These are phyloP conservation scores for Iris pallida DNA, from an alignment of 116 monocot species.

Conservation along the genomic window DNA sequence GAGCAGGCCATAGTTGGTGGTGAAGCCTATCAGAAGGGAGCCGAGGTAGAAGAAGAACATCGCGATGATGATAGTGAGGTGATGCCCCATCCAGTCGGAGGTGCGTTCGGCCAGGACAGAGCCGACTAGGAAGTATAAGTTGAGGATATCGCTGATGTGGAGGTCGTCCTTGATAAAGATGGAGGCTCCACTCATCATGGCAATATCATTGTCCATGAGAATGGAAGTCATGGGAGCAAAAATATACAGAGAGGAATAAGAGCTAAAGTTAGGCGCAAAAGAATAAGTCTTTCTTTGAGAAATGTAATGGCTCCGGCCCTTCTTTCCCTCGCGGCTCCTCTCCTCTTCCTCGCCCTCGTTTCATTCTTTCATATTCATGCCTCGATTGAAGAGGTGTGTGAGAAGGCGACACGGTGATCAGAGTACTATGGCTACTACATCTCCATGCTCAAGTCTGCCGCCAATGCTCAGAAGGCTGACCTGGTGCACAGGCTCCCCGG, in stretches of 20 bases:
- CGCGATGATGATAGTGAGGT: constrained; percentile 38
- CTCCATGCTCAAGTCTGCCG: not conserved
- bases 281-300: too few relatives aligned
- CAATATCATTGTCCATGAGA: too few relatives aligned
- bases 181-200: constrained; percentile 34
- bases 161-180: constrained; percentile 43
- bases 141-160: constrained; percentile 28
- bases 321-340: not conserved
- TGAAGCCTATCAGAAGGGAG: constrained; percentile 31
- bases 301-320: too few relatives aligned
- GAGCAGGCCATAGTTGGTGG: constrained; percentile 32
- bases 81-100: constrained; percentile 40
- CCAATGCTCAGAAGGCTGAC: not conserved
- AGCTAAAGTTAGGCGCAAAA: too few relatives aligned
- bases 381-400: not conserved
- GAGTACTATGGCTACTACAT: not conserved
- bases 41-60: constrained; percentile 35
- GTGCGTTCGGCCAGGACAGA: constrained; percentile 32
- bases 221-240: too few relatives aligned
- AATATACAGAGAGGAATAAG: too few relatives aligned
- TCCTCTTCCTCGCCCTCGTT: not conserved
- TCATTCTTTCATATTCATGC: not conserved
- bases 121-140: constrained; percentile 28
- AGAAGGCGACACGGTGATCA: not conserved
- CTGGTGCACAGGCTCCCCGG: too few relatives aligned